A percentile compares a stretch with the other conserved stretches of the same genome.
phyloP scores from a whole-genome alignment of 2,329 filamentous ascomycete species.

The Fusarium austroafricanum region DNA sequence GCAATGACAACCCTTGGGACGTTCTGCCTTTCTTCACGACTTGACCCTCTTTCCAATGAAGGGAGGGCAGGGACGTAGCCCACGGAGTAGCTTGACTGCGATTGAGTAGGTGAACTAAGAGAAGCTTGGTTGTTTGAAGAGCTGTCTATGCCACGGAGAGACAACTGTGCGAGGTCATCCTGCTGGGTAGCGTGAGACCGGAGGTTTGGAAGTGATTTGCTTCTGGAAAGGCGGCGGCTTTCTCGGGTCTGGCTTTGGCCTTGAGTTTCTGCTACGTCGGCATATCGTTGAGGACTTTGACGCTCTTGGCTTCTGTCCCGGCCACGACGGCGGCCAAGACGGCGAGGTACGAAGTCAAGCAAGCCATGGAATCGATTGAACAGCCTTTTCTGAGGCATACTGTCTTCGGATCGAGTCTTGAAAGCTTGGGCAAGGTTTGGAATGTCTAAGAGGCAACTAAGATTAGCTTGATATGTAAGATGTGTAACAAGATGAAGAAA shows the following conservation, averaged over 20 bases:
- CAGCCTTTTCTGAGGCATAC: conserved; percentile 4
- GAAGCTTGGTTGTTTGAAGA: too few relatives aligned
- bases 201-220: not conserved
- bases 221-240: not conserved
- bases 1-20: not conserved
- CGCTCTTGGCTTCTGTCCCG: not conserved
- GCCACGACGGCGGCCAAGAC: too few relatives aligned
- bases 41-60: not conserved
- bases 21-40: not conserved
- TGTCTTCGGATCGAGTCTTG: not conserved
- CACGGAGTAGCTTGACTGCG: not conserved
- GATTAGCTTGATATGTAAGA: not conserved
- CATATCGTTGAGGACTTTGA: not conserved
- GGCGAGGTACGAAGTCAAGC: not conserved
- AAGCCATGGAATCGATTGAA: not conserved
- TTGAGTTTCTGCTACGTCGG: not conserved
- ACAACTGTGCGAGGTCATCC: too few relatives aligned
- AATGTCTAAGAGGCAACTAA: not conserved
- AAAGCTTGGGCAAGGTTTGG: not conserved
- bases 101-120: not conserved
- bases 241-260: not conserved
- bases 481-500: not conserved
- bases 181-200: not conserved
- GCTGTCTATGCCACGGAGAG: too few relatives aligned
- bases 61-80: not conserved